These are phyloP conservation scores for Syzygium grande DNA, from an alignment of 345 rosid species.

Conservation along the genomic window DNA sequence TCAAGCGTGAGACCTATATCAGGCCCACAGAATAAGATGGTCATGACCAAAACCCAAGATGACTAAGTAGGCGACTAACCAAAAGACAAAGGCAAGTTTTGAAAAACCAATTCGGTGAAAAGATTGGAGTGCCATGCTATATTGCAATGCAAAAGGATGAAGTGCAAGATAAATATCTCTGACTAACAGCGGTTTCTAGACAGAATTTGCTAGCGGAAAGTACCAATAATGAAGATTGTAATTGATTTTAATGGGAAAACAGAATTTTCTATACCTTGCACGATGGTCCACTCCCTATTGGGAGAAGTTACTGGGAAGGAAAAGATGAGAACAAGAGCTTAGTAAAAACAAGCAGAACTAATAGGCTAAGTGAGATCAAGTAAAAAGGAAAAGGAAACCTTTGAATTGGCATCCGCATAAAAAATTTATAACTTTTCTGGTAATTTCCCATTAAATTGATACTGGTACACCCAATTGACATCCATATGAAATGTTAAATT, in stretches of 20 bases:
- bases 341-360: too few relatives aligned
- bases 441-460: too few relatives aligned
- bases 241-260: not conserved
- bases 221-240: too few relatives aligned
- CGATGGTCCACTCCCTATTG: conserved; percentile 35
- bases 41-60: not conserved
- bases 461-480: too few relatives aligned
- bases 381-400: not conserved
- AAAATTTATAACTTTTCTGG: too few relatives aligned
- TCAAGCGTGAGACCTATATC: conserved; percentile 61
- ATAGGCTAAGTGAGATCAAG: too few relatives aligned
- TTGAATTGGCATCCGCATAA: too few relatives aligned
- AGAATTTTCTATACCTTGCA: conserved; percentile 24
- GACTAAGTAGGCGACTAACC: not conserved
- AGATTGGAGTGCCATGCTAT: not conserved
- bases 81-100: not conserved
- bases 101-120: too few relatives aligned
- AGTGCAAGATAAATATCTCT: not conserved
- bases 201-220: not conserved
- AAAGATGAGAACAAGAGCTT: conserved; percentile 31
- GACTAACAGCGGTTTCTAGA: not conserved
- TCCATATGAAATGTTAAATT: too few relatives aligned
- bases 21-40: not conserved
- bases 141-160: not conserved
- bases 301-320: conserved; percentile 86